Evolutionary conservation across 2,329 filamentous ascomycete genomes (phyloP), one percentile per base, ranked within the genome.

Genomic region (Diaporthe sp.): DNA sequence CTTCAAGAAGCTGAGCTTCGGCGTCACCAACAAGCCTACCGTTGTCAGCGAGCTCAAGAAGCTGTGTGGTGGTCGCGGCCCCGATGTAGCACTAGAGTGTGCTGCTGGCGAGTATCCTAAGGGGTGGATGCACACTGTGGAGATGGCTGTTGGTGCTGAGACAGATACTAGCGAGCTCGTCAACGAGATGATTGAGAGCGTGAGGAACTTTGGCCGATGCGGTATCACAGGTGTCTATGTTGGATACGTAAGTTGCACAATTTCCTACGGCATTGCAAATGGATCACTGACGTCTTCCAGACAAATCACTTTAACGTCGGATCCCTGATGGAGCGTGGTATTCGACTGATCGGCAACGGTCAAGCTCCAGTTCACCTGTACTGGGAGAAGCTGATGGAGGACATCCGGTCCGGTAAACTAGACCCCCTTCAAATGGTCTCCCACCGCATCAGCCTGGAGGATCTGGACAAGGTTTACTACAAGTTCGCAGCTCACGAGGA

Each of bases 251-350:
- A 81, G 88, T 83, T 27, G 7, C 12, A 10, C 6, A 4, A 35
- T 25, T 7, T 27, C 8, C 37, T 37, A 9, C 44, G 2, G 8
- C 1, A n/a, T 22, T 61, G 13, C n/a, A 9, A 2, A 12, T 1
- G 13, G 17, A 22, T 32, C 30, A 22, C 59, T 56, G 19, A 53
- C 35, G 8, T 37, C 13, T 56, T 15, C 1, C 76, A 92, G 88
- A 94, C 92, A 30, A 95, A 95, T 83, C 93, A 94, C 82, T 94
- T 96, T 87, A 94, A 94, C 83, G 92, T 96, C 78, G 94, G 95
- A 13, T 92, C 94, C 0, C 81, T 97, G 19, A 97, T 97, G 94
- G 91, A 97, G 84, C 92, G 94, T 42, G 94, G 94, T n/a, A 91
- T 97, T 77, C 92, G 94, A 1, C 88, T 97, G 58, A 95, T 91